Percentiles rank a stretch among this genome's conserved stretches.
Conservation (phyloP, 306 rosid species). For the Rosa lucieae region DNA sequence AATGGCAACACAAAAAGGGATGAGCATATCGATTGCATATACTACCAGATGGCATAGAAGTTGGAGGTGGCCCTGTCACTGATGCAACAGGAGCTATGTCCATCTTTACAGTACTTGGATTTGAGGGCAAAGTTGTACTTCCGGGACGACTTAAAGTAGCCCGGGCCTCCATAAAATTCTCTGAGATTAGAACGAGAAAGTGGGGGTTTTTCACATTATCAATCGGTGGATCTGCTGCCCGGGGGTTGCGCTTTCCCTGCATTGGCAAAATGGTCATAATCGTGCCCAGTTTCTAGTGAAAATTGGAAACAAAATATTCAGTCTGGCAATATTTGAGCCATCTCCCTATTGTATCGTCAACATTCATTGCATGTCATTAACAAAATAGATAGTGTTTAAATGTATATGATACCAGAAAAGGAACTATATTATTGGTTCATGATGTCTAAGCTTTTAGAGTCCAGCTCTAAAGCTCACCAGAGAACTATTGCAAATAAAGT, state of each 20-base stretch:
- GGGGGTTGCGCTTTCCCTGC: slow-evolving; percentile 76
- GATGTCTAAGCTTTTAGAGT: slow-evolving; percentile 11
- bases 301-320: slow-evolving; percentile 2
- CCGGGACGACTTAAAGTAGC: slow-evolving; percentile 80
- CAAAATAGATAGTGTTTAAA: not conserved
- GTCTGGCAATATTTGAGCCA: not conserved
- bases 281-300: slow-evolving; percentile 12
- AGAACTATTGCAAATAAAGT: slow-evolving; percentile 10
- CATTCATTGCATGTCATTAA: not conserved
- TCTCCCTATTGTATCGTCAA: not conserved
- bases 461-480: not conserved
- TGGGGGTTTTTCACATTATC: slow-evolving; percentile 58
- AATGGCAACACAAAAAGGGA: slow-evolving; percentile 7
- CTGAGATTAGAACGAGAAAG: slow-evolving; percentile 80
- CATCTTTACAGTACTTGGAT: slow-evolving; percentile 85
- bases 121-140: slow-evolving; percentile 60
- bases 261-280: slow-evolving; percentile 39
- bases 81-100: slow-evolving; percentile 67
- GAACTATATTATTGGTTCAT: not conserved
- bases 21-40: slow-evolving; percentile 11
- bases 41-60: slow-evolving; percentile 76
- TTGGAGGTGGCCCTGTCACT: slow-evolving; percentile 68
- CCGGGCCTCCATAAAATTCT: slow-evolving; percentile 82
- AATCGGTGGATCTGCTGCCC: slow-evolving; percentile 65
- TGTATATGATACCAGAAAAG: not conserved